phyloP scores from a whole-genome alignment of 768 basidiomycete genomes.

The Termitomyces sp. region DNA sequence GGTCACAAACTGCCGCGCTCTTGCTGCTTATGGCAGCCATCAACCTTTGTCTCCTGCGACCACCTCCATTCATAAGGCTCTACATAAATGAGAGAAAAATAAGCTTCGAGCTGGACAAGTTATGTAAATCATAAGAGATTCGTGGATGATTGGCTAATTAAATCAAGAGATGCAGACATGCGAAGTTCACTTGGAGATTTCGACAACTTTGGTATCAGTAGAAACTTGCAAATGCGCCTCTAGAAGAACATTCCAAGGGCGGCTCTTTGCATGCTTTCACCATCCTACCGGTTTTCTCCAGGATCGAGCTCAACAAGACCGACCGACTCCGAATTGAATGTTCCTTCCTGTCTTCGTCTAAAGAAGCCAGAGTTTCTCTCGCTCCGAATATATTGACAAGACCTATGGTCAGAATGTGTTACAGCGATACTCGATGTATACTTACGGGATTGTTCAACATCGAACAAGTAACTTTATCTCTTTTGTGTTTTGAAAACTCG shows the following conservation, averaged over 20 bases:
- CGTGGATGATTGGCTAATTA: no score
- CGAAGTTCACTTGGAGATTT: neutral
- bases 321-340: neutral
- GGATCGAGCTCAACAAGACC: neutral
- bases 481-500: neutral
- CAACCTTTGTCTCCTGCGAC: slow-evolving; percentile 1
- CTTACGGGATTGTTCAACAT: no score
- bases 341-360: neutral
- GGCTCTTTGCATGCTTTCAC: neutral
- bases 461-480: neutral
- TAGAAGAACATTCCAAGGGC: neutral
- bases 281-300: neutral
- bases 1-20: neutral
- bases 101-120: neutral
- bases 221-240: neutral
- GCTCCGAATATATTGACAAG: no score
- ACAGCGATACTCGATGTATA: neutral
- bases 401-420: neutral
- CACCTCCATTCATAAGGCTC: neutral
- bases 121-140: neutral
- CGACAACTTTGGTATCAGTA: no score
- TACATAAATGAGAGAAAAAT: no score
- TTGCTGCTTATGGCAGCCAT: slow-evolving; percentile 9
- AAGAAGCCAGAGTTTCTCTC: neutral
- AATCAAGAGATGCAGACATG: neutral